A percentile compares a stretch with the other conserved stretches of the same genome.
Conservation (phyloP, 345 rosid genomes). For the Streptanthus diversifolius region DNA sequence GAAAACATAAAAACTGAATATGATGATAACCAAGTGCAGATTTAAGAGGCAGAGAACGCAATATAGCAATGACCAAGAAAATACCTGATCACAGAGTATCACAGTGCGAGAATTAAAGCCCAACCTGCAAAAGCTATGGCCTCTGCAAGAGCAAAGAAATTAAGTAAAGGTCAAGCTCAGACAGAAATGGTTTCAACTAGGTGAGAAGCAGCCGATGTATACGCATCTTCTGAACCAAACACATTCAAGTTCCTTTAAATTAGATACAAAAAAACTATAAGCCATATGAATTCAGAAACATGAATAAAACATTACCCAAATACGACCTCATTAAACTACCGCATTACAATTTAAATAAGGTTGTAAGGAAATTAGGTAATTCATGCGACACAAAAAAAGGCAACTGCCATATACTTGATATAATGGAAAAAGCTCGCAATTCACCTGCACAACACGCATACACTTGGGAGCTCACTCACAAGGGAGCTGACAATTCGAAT, state of each 20-base stretch:
- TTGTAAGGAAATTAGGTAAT: not conserved
- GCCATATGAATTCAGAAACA: not conserved
- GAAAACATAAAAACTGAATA: conserved; percentile 8
- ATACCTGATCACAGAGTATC: conserved; percentile 91
- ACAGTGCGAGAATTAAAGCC: conserved; percentile 83
- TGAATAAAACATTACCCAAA: not conserved
- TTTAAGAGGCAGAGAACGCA: not conserved
- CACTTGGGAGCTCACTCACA: conserved; percentile 58
- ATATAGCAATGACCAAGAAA: conserved; percentile 8
- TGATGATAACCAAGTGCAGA: conserved; percentile 15
- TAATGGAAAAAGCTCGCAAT: not conserved
- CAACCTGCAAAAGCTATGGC: conserved; percentile 58
- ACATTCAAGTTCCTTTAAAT: not conserved
- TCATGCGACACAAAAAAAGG: not conserved
- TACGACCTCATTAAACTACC: not conserved
- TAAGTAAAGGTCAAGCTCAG: not conserved
- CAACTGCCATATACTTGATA: not conserved
- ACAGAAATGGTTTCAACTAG: not conserved
- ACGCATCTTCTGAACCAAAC: conserved; percentile 7
- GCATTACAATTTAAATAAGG: not conserved
- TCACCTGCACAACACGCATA: conserved; percentile 92
- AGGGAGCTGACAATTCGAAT: conserved; percentile 74
- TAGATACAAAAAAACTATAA: not conserved
- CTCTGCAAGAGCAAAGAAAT: conserved; percentile 48
- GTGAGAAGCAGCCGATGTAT: conserved; percentile 1